A percentile compares a stretch with the other conserved stretches of the same genome.
Evolutionary conservation across 2,329 filamentous ascomycete genomes (phyloP).

Genomic region (Aspergillus tanneri): DNA sequence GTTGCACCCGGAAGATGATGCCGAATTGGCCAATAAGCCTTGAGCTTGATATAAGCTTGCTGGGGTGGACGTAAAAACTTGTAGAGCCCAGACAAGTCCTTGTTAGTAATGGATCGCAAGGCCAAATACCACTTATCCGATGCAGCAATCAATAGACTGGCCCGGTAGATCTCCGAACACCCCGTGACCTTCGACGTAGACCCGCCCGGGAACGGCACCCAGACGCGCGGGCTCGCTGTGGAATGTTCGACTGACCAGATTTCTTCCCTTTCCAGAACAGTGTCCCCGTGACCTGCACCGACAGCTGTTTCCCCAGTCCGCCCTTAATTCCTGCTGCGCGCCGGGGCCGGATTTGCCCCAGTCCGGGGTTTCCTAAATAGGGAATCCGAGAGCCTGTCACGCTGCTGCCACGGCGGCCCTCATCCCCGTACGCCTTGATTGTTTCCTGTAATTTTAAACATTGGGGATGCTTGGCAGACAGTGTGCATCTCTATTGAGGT

Average conservation of each 20-base stretch:
- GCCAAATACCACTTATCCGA: background rate
- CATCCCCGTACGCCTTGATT: background rate
- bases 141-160: background rate
- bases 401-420: background rate
- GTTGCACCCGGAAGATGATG: too few relatives aligned
- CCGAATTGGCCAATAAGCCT: constrained; percentile 2
- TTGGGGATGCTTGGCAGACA: background rate
- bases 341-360: constrained; percentile 13
- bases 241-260: constrained; percentile 3
- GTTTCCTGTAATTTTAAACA: background rate
- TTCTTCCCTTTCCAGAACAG: constrained; percentile 2
- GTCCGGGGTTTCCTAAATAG: constrained; percentile 16
- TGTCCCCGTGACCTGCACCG: constrained; percentile 7
- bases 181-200: constrained; percentile 1
- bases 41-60: background rate
- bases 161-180: background rate
- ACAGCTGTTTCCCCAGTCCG: constrained; percentile 1
- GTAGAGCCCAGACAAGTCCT: background rate
- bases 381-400: constrained; percentile 13
- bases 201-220: too few relatives aligned
- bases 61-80: background rate
- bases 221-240: background rate
- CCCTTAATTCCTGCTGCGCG: constrained; percentile 12
- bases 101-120: background rate
- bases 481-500: background rate